Evolutionary conservation across 192 early-diverging fungal genomes (phyloP), one percentile per base, ranked within the genome.

Genomic region (Chytriomyces sp.): DNA sequence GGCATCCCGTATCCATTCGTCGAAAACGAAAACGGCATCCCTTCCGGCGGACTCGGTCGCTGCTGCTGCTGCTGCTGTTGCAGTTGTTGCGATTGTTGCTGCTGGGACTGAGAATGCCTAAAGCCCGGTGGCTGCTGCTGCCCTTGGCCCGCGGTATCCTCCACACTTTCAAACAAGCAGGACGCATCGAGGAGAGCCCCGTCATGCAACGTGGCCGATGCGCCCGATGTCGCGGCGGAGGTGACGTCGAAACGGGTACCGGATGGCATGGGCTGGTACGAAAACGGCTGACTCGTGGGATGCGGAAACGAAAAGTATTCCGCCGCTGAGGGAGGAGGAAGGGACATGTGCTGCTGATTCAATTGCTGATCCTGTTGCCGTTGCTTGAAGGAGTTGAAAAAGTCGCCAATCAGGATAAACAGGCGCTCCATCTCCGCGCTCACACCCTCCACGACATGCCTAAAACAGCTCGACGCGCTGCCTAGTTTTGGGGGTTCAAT

Each of bases 381-480:
- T 33, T 59, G 28, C 36, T 7, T 12, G 12, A 34, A n/a, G 17
- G 22, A 54, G n/a, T 66, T 17, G 31, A 70, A 70, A 59, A 59
- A 70, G 4, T 70, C 68, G 19, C 14, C 22, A 17, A 70, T 5
- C 34, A 70, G 12, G 22, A 39, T 22, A 59, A 59, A 70, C 8
- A 59, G 2, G n/a, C 26, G 57, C 25, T 70, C 68, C 37, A 70
- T 59, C 3, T 70, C 68, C 1, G 10, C 33, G 5, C 19, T 36
- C 6, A 38, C 5, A 28, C 79, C 79, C 5, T 66, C 28, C 34
- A 81, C 34, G 41, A 78, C 73, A 53, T 81, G 79, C 5, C 59
- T n/a, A n/a, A n/a, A n/a, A n/a, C n/a, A n/a, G n/a, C n/a, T n/a
- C n/a, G n/a, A n/a, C n/a, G n/a, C n/a, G n/a, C n/a, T n/a, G n/a